phyloP scores from a whole-genome alignment of 202 grass and related monocot species.

The Brachypodium distachyon region DNA sequence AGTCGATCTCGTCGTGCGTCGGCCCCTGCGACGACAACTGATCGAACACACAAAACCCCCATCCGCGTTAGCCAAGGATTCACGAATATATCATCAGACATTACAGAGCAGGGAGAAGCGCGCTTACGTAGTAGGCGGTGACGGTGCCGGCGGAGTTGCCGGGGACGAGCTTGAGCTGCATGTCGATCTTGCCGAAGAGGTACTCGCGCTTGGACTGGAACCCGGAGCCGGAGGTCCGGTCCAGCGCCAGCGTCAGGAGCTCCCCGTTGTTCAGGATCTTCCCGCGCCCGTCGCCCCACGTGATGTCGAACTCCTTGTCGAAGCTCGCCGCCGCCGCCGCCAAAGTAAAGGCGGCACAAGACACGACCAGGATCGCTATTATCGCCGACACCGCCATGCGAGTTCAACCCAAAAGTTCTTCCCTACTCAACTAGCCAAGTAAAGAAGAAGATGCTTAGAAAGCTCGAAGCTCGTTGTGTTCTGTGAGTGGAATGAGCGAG shows the following conservation, averaged over 20 bases:
- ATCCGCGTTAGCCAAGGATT: background rate
- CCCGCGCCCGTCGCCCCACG: constrained; percentile 75
- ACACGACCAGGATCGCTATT: constrained; percentile 4
- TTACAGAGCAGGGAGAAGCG: too few species aligned
- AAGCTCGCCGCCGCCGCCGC: constrained; percentile 42
- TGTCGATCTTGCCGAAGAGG: constrained; percentile 93
- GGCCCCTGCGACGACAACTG: constrained; percentile 77
- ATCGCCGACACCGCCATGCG: background rate
- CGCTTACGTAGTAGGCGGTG: constrained; percentile 75
- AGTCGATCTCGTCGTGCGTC: constrained; percentile 95
- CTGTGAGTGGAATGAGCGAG: constrained; percentile 14
- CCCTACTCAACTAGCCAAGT: background rate
- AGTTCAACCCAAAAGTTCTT: background rate
- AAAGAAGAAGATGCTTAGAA: background rate
- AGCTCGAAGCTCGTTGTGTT: background rate
- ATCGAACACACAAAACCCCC: background rate
- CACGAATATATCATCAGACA: too few species aligned
- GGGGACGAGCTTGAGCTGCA: constrained; percentile 89
- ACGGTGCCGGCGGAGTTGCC: constrained; percentile 96
- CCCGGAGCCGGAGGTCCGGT: constrained; percentile 65
- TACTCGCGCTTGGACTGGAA: constrained; percentile 94
- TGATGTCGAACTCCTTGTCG: constrained; percentile 76
- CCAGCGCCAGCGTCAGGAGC: constrained; percentile 65
- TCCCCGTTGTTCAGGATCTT: constrained; percentile 47
- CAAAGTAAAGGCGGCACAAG: background rate